These are phyloP conservation scores for Coffea canephora DNA, from an alignment of 257 asterid species.

Conservation along the genomic window DNA sequence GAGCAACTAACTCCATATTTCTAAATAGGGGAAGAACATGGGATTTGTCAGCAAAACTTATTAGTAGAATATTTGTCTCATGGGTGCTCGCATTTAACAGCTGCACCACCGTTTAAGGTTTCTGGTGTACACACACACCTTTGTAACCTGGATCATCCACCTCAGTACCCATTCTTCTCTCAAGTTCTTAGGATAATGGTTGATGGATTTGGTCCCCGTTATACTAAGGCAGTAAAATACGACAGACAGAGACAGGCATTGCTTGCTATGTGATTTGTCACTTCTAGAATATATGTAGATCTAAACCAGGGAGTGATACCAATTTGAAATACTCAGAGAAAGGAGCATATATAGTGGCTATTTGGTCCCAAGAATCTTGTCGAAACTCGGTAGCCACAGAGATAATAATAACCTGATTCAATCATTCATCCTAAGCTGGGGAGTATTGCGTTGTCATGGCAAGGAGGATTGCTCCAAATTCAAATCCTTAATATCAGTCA, in stretches of 20 bases:
- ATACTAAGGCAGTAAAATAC: no score
- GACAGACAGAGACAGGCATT: no score
- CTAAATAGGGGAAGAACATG: constrained; percentile 6
- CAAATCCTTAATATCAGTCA: not conserved
- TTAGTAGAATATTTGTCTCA: not conserved
- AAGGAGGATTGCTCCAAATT: not conserved
- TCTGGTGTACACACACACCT: not conserved
- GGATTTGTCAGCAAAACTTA: constrained; percentile 3
- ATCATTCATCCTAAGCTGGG: not conserved
- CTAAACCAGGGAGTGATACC: no score
- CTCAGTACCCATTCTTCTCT: not conserved
- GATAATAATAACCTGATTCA: not conserved
- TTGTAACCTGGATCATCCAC: not conserved
- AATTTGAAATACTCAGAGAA: no score
- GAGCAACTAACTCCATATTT: constrained; percentile 1
- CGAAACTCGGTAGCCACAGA: not conserved
- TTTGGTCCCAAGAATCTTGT: not conserved
- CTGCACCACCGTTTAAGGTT: not conserved
- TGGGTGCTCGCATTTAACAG: not conserved
- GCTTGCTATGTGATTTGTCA: not conserved
- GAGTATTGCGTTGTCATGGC: not conserved
- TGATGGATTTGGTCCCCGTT: no score
- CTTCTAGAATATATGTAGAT: not conserved
- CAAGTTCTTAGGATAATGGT: no score
- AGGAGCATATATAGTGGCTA: no score